Conservation (phyloP, 306 rosid genomes). For the Crataegus laevigata region DNA sequence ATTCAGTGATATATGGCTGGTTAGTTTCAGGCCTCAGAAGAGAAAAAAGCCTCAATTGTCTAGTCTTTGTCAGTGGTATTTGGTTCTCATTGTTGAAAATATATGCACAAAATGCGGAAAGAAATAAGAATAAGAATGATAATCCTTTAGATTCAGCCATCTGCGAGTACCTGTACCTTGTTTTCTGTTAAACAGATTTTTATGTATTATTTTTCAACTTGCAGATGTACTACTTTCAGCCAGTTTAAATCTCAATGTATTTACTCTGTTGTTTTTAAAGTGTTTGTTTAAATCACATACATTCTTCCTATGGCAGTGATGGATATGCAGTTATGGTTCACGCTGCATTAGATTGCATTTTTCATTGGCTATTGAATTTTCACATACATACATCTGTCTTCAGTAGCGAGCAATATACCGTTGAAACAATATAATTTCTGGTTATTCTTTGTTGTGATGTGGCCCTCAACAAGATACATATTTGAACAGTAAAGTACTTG, state of each 20-base stretch:
- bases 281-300: not conserved
- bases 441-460: not conserved
- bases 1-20: not conserved
- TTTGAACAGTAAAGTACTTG: constrained; percentile 7
- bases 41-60: not conserved
- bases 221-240: not conserved
- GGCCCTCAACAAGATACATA: not conserved
- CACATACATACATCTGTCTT: not conserved
- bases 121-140: not conserved
- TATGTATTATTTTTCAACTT: not conserved
- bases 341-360: not conserved
- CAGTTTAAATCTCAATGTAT: not conserved
- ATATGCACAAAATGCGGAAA: not conserved
- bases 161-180: not conserved
- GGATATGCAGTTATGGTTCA: not conserved
- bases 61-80: not conserved
- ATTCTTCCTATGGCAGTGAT: not conserved
- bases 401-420: not conserved
- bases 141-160: not conserved
- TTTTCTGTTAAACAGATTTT: not conserved
- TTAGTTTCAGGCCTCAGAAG: not conserved
- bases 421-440: not conserved
- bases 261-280: not conserved
- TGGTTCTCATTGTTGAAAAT: not conserved
- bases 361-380: not conserved